Evolutionary conservation across 805 yeast genomes (phyloP).

Genomic region (Nadsonia fulvescens): DNA sequence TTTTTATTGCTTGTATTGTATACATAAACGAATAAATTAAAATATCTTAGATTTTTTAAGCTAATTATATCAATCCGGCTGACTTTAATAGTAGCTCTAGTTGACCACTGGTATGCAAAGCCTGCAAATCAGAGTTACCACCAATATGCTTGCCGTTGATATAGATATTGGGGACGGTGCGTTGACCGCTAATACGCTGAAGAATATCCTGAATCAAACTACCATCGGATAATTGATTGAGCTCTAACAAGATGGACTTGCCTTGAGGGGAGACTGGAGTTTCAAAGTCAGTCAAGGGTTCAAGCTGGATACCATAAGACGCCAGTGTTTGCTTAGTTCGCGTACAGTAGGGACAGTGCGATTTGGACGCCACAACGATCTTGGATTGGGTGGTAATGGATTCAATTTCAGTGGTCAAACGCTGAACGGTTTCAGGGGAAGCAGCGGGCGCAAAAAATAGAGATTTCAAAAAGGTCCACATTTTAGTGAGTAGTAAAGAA

Average conservation of each 20-base stretch:
- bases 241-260: constrained; percentile 26
- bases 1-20: too few relatives aligned
- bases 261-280: too few relatives aligned
- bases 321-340: constrained; percentile 28
- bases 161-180: constrained; percentile 85
- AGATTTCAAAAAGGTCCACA: too few relatives aligned
- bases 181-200: constrained; percentile 66
- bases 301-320: constrained; percentile 18
- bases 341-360: constrained; percentile 46
- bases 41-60: too few relatives aligned
- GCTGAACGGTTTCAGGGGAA: too few relatives aligned
- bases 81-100: constrained; percentile 24
- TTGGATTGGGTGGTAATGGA: constrained; percentile 11
- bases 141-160: constrained; percentile 89
- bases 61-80: too few relatives aligned
- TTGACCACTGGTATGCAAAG: constrained; percentile 42
- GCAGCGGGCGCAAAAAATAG: too few relatives aligned
- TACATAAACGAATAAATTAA: too few relatives aligned
- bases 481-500: too few relatives aligned
- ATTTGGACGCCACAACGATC: constrained; percentile 49
- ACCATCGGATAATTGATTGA: constrained; percentile 46
- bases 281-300: too few relatives aligned
- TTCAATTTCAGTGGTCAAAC: too few relatives aligned
- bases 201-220: constrained; percentile 70
- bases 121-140: constrained; percentile 81